Conservation (phyloP, 2,329 filamentous ascomycete species). For the Didymosphaeria variabile region DNA sequence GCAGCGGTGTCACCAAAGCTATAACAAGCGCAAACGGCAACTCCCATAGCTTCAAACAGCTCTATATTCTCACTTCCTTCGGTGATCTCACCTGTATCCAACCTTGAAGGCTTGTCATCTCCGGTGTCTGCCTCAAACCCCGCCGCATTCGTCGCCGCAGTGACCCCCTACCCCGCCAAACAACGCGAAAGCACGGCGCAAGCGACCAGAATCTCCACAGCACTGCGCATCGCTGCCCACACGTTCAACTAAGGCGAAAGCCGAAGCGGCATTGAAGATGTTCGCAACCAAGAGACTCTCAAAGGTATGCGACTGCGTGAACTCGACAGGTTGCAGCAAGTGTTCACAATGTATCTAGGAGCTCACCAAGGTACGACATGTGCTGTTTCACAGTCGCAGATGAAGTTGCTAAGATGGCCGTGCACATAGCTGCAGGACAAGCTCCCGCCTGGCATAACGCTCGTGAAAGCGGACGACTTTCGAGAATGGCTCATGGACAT, state of each 20-base stretch:
- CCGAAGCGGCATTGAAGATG: constrained; percentile 44
- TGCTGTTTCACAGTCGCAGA: neutral
- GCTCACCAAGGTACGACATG: constrained; percentile 60
- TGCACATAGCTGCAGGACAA: constrained; percentile 62
- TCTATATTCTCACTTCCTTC: neutral
- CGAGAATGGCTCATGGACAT: constrained; percentile 95
- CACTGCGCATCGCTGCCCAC: neutral
- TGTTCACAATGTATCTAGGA: constrained; percentile 54
- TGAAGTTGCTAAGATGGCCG: constrained; percentile 2
- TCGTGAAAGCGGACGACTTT: constrained; percentile 83
- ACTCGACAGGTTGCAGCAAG: neutral
- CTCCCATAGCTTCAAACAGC: neutral
- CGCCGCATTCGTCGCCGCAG: constrained; percentile 1
- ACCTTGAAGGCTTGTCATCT: neutral
- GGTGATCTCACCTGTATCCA: neutral
- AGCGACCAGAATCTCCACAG: neutral
- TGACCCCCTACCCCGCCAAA: constrained; percentile 10
- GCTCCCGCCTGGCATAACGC: constrained; percentile 74
- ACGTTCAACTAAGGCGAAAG: neutral
- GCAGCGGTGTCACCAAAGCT: constrained; percentile 7
- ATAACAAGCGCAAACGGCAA: constrained; percentile 8
- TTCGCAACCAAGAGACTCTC: constrained; percentile 61
- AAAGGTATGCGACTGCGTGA: constrained; percentile 50
- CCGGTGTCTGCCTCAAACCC: neutral
- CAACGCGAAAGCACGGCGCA: neutral